A percentile compares a stretch with the other conserved stretches of the same genome.
phyloP scores from a whole-genome alignment of 2,329 filamentous ascomycete species.

The Neonectria faginata region DNA sequence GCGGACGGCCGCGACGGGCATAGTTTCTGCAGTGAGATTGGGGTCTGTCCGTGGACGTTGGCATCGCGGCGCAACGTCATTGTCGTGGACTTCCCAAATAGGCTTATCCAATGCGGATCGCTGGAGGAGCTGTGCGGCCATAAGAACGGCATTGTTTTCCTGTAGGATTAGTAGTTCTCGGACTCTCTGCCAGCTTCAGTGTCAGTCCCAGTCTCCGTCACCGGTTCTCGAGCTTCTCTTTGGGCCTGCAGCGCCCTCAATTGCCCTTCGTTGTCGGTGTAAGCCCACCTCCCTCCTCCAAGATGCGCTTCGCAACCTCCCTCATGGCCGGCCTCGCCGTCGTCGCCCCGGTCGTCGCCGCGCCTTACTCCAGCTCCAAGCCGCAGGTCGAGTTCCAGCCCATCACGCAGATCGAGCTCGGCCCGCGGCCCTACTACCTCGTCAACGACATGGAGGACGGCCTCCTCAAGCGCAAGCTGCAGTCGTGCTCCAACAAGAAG shows the following conservation, averaged over 20 bases:
- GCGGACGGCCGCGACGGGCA: conserved; percentile 23
- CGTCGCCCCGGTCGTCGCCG: conserved; percentile 43
- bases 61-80: conserved; percentile 28
- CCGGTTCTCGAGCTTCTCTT: conserved; percentile 10
- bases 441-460: conserved; percentile 71
- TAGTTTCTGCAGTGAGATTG: conserved; percentile 22
- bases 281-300: conserved; percentile 14
- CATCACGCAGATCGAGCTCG: conserved; percentile 66
- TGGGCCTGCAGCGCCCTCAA: neutral
- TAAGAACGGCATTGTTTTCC: conserved; percentile 35
- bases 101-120: conserved; percentile 37
- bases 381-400: conserved; percentile 42
- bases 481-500: conserved; percentile 67
- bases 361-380: conserved; percentile 40
- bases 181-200: conserved; percentile 29
- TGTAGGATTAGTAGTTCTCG: conserved; percentile 12
- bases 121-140: conserved; percentile 18
- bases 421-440: conserved; percentile 73
- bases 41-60: conserved; percentile 16
- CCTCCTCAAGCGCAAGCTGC: conserved; percentile 69
- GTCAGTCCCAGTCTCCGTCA: conserved; percentile 26
- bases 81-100: conserved; percentile 32
- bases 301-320: conserved; percentile 50
- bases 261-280: neutral
- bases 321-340: conserved; percentile 49